Evolutionary conservation across 805 yeast species (phyloP).

Genomic region (Candida khao-thaluensis): DNA sequence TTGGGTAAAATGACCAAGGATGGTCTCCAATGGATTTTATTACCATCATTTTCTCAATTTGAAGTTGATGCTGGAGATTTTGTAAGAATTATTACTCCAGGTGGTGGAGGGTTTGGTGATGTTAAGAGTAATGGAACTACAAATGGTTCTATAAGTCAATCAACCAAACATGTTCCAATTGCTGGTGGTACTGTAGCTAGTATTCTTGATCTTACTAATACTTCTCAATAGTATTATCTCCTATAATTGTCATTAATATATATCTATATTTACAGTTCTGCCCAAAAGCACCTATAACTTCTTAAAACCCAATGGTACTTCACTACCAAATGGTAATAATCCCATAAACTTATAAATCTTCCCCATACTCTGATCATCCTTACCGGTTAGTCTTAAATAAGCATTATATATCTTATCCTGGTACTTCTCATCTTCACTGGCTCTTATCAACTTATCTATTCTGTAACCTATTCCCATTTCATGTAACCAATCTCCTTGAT

Average conservation of each 20-base stretch:
- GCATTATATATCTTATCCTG: slow-evolving; percentile 54
- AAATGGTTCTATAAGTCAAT: too few species aligned
- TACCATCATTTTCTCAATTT: slow-evolving; percentile 67
- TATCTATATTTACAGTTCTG: background rate
- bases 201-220: slow-evolving; percentile 18
- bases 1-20: slow-evolving; percentile 28
- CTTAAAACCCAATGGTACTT: slow-evolving; percentile 55
- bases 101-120: slow-evolving; percentile 68
- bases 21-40: slow-evolving; percentile 17
- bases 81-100: slow-evolving; percentile 68
- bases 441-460: slow-evolving; percentile 54
- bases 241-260: too few species aligned
- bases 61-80: slow-evolving; percentile 59
- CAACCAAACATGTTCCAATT: slow-evolving; percentile 17
- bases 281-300: slow-evolving; percentile 20
- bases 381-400: slow-evolving; percentile 62
- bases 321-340: slow-evolving; percentile 46
- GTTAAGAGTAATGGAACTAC: too few species aligned
- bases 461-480: slow-evolving; percentile 73
- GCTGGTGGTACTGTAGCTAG: slow-evolving; percentile 21
- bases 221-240: slow-evolving; percentile 23
- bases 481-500: slow-evolving; percentile 80
- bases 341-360: slow-evolving; percentile 71
- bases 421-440: slow-evolving; percentile 40
- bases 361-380: slow-evolving; percentile 69